phyloP scores from a whole-genome alignment of 352 stramenopile genomes.

The Phytophthora aleatoria region DNA sequence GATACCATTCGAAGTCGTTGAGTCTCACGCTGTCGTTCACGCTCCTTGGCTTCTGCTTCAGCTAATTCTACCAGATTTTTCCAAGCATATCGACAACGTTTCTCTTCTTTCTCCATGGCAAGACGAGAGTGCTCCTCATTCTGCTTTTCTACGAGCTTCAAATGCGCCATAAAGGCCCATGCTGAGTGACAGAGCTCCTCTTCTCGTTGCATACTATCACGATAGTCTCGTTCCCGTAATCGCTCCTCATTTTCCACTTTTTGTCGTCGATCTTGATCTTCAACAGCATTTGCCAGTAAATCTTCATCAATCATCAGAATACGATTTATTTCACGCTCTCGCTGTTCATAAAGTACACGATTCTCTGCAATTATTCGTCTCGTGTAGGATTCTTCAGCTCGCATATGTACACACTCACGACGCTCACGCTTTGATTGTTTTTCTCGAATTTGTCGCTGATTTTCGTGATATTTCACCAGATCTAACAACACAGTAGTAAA shows the following conservation, averaged over 20 bases:
- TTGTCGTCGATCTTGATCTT: neutral
- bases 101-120: conserved; percentile 27
- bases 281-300: neutral
- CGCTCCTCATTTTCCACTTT: conserved; percentile 9
- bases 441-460: conserved; percentile 25
- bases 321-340: conserved; percentile 27
- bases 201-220: conserved; percentile 26
- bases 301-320: conserved; percentile 28
- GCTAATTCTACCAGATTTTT: conserved; percentile 4
- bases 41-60: conserved; percentile 8
- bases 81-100: conserved; percentile 22
- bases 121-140: conserved; percentile 16
- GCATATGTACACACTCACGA: conserved; percentile 50
- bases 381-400: conserved; percentile 46
- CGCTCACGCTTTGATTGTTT: conserved; percentile 30
- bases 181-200: conserved; percentile 17
- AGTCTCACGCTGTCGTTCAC: neutral
- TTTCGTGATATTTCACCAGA: conserved; percentile 24
- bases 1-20: neutral
- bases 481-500: conserved; percentile 38
- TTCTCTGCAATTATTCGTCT: conserved; percentile 35
- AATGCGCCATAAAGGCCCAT: conserved; percentile 7
- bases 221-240: conserved; percentile 5
- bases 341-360: conserved; percentile 20
- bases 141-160: conserved; percentile 9